A percentile compares a stretch with the other conserved stretches of the same genome.
Evolutionary conservation across 2,329 filamentous ascomycete species (phyloP).

Genomic region (Fusarium subglutinans): DNA sequence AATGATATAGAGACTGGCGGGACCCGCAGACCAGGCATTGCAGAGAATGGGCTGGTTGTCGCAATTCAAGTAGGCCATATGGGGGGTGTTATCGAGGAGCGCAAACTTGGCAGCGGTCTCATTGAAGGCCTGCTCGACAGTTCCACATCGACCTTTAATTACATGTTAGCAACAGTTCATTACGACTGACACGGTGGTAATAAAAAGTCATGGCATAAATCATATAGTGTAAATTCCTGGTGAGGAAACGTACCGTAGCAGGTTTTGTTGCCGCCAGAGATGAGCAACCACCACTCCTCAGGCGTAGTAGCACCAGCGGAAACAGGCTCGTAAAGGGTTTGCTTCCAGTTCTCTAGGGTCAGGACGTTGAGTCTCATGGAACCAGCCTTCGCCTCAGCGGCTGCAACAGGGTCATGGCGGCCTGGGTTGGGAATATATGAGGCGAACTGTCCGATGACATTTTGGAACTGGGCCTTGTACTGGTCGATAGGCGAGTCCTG

Average conservation of each 20-base stretch:
- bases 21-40: slow-evolving; percentile 74
- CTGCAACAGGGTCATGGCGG: slow-evolving; percentile 52
- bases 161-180: slow-evolving; percentile 32
- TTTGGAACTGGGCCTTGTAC: slow-evolving; percentile 71
- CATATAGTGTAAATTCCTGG: neutral
- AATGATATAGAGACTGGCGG: slow-evolving; percentile 74
- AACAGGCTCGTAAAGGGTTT: slow-evolving; percentile 71
- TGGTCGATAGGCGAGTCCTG: slow-evolving; percentile 62
- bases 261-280: slow-evolving; percentile 81
- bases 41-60: slow-evolving; percentile 79
- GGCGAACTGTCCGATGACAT: slow-evolving; percentile 69
- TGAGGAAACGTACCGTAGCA: slow-evolving; percentile 66
- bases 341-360: slow-evolving; percentile 76
- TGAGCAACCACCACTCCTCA: slow-evolving; percentile 79
- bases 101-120: slow-evolving; percentile 72
- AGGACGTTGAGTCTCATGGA: slow-evolving; percentile 60
- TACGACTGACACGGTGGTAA: neutral
- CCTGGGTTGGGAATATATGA: slow-evolving; percentile 62
- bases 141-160: slow-evolving; percentile 68
- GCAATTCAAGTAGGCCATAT: slow-evolving; percentile 77
- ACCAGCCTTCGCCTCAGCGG: slow-evolving; percentile 53
- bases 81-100: slow-evolving; percentile 67
- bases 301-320: slow-evolving; percentile 67
- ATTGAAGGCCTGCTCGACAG: slow-evolving; percentile 72
- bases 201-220: neutral